Conservation (phyloP, 2,329 filamentous ascomycete genomes). For the Pseudogymnoascus pannorum region DNA sequence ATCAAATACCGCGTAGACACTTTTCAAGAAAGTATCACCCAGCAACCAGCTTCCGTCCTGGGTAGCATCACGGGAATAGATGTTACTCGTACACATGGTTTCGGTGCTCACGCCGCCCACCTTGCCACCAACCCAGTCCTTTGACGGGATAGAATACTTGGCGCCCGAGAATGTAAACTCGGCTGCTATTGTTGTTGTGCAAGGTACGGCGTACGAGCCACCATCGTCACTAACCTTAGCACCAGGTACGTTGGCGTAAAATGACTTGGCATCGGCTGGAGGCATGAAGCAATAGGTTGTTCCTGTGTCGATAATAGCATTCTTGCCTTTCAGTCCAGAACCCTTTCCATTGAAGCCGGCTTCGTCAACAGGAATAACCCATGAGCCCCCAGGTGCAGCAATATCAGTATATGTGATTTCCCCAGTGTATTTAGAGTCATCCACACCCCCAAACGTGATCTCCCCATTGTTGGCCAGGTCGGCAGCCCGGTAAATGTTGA, state of each 20-base stretch:
- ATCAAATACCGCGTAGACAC: slow-evolving; percentile 83
- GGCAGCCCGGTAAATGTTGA: slow-evolving; percentile 59
- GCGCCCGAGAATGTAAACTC: slow-evolving; percentile 61
- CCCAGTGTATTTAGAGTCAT: slow-evolving; percentile 60
- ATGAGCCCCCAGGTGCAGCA: slow-evolving; percentile 48
- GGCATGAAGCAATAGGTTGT: slow-evolving; percentile 75
- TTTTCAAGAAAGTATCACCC: slow-evolving; percentile 81
- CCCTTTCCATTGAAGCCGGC: slow-evolving; percentile 53
- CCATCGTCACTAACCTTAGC: slow-evolving; percentile 47
- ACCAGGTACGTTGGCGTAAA: slow-evolving; percentile 59
- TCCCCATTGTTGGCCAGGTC: slow-evolving; percentile 66
- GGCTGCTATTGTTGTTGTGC: slow-evolving; percentile 53
- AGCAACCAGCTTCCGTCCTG: slow-evolving; percentile 62
- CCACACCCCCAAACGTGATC: slow-evolving; percentile 66
- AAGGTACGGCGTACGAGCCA: slow-evolving; percentile 65
- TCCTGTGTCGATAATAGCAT: slow-evolving; percentile 75
- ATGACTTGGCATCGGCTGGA: slow-evolving; percentile 51
- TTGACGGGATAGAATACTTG: slow-evolving; percentile 57
- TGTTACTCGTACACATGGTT: slow-evolving; percentile 58
- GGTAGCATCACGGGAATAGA: slow-evolving; percentile 66
- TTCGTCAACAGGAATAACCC: slow-evolving; percentile 66
- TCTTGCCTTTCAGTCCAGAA: slow-evolving; percentile 36
- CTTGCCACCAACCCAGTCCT: slow-evolving; percentile 59
- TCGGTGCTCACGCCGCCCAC: slow-evolving; percentile 21
- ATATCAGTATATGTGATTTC: slow-evolving; percentile 59